A percentile compares a stretch with the other conserved stretches of the same genome.
Conservation (phyloP, 441 rosid genomes). For the Isatis lusitanica region DNA sequence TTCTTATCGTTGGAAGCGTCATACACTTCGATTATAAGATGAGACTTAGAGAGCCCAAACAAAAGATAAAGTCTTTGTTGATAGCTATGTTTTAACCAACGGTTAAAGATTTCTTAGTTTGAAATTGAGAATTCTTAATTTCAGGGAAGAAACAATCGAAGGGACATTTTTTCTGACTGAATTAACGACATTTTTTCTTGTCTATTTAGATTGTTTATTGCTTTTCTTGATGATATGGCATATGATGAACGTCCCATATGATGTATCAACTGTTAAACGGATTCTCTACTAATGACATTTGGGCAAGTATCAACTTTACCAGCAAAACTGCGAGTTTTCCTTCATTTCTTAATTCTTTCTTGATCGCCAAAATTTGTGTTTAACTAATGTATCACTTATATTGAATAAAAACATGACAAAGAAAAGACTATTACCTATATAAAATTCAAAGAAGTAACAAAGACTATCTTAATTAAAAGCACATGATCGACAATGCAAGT, state of each 20-base stretch:
- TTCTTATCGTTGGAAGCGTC: slow-evolving; percentile 7
- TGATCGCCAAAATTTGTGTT: too few species aligned
- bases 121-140: neutral
- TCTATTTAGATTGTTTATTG: too few species aligned
- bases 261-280: too few species aligned
- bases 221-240: too few species aligned
- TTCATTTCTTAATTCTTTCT: too few species aligned
- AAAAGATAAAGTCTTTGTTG: slow-evolving; percentile 19
- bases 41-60: neutral
- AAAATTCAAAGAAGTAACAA: too few species aligned
- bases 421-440: neutral
- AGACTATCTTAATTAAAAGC: neutral
- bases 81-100: slow-evolving; percentile 9
- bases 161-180: neutral
- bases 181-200: neutral
- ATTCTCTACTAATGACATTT: too few species aligned
- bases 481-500: neutral
- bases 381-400: too few species aligned
- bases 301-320: too few species aligned
- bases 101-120: neutral
- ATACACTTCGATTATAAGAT: slow-evolving; percentile 6
- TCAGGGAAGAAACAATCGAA: neutral
- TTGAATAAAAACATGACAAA: too few species aligned
- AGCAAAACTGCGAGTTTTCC: too few species aligned
- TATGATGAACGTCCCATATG: too few species aligned